Evolutionary conservation across 2,329 filamentous ascomycete genomes (phyloP).

Genomic region (Ascochyta viciae-villosae): DNA sequence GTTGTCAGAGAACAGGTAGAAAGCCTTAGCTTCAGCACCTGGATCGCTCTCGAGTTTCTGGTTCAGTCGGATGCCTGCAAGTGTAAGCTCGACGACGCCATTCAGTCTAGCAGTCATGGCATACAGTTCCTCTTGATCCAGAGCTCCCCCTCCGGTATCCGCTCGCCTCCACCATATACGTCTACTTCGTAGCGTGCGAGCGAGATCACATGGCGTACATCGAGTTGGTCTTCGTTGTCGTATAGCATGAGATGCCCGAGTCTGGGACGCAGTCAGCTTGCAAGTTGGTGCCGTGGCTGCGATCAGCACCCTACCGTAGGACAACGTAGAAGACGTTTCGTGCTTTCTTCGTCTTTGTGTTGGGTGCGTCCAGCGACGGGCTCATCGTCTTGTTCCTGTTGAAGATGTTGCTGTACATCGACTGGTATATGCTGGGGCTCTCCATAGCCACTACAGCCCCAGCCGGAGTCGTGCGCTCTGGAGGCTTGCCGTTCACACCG

Average conservation of each 20-base stretch:
- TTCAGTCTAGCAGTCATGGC: not conserved
- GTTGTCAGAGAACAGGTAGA: slow-evolving; percentile 94
- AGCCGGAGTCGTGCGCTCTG: slow-evolving; percentile 81
- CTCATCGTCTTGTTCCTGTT: slow-evolving; percentile 71
- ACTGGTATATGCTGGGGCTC: slow-evolving; percentile 95
- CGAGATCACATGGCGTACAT: slow-evolving; percentile 95
- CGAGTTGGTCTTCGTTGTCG: slow-evolving; percentile 91
- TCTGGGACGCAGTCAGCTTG: slow-evolving; percentile 25
- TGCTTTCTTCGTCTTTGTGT: slow-evolving; percentile 64
- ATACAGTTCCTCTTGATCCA: slow-evolving; percentile 91
- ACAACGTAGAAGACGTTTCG: slow-evolving; percentile 95
- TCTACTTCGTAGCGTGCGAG: slow-evolving; percentile 85
- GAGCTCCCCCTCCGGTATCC: slow-evolving; percentile 87
- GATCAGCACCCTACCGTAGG: slow-evolving; percentile 66
- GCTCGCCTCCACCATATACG: slow-evolving; percentile 80
- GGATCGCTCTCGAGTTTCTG: slow-evolving; percentile 65
- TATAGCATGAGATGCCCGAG: slow-evolving; percentile 96
- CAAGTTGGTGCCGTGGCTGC: too few species aligned
- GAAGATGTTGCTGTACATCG: slow-evolving; percentile 97
- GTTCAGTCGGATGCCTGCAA: slow-evolving; percentile 69
- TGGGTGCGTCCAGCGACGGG: slow-evolving; percentile 61
- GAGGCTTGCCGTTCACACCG: slow-evolving; percentile 90
- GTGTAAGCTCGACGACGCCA: slow-evolving; percentile 13
- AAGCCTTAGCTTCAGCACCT: slow-evolving; percentile 75
- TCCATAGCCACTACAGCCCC: slow-evolving; percentile 79